Evolutionary conservation across 192 early-diverging fungal genomes (phyloP).

Genomic region (Coemansia sp.): DNA sequence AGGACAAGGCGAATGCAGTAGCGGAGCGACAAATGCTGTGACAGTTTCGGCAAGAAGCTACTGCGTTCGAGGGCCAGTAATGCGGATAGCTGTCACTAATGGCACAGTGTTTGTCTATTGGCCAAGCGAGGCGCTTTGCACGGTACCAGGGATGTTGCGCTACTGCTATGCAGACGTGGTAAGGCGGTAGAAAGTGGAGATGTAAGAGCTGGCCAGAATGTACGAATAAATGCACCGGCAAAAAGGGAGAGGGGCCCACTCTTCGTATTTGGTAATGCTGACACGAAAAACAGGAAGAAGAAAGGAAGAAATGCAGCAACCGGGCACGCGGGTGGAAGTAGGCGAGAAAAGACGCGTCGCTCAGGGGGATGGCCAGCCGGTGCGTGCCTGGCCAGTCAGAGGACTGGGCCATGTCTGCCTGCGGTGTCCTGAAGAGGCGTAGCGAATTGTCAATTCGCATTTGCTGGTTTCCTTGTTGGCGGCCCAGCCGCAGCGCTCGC

Average conservation of each 20-base stretch:
- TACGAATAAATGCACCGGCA: neutral
- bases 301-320: neutral
- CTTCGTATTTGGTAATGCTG: constrained; percentile 11
- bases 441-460: constrained; percentile 6
- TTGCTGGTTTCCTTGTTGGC: constrained; percentile 14
- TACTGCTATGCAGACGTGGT: neutral
- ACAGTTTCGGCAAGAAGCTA: neutral
- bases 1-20: neutral
- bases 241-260: constrained; percentile 2
- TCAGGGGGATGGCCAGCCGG: neutral
- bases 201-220: neutral
- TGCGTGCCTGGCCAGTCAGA: constrained; percentile 9
- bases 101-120: neutral
- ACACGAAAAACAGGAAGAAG: neutral
- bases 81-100: neutral
- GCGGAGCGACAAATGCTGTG: neutral
- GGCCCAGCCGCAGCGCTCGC: constrained; percentile 10
- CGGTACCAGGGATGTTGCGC: neutral
- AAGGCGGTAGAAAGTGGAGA: neutral
- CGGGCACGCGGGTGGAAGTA: constrained; percentile 3
- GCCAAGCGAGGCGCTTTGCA: neutral
- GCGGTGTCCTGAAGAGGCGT: constrained; percentile 13
- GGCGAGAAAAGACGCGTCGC: constrained; percentile 4
- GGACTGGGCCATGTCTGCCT: constrained; percentile 4
- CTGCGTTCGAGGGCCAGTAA: neutral